Evolutionary conservation across 345 rosid species (phyloP).

Genomic region (Reutealis trisperma): DNA sequence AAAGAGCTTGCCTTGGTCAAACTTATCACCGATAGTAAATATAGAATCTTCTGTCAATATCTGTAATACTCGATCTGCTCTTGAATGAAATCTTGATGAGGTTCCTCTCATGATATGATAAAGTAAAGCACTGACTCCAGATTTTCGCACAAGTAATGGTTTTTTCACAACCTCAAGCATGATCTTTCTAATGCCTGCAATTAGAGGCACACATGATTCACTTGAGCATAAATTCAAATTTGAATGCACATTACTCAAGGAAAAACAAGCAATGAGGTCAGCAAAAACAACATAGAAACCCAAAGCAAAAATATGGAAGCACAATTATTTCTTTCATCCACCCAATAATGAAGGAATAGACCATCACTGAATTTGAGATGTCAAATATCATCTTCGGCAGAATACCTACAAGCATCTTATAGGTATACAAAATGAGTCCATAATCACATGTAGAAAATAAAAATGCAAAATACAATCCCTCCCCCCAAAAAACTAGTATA

Average conservation of each 20-base stretch:
- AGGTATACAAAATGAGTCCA: background rate
- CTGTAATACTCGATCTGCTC: slow-evolving; percentile 52
- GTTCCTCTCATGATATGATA: slow-evolving; percentile 68
- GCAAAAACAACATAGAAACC: background rate
- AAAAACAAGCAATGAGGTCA: background rate
- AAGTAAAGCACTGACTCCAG: slow-evolving; percentile 66
- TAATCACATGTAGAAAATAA: background rate
- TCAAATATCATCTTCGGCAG: background rate
- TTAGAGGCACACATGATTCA: slow-evolving; percentile 1
- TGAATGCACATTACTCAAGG: background rate
- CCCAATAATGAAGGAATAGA: background rate
- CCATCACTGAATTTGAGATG: background rate
- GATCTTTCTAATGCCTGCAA: slow-evolving; percentile 61
- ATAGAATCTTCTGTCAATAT: slow-evolving; percentile 53
- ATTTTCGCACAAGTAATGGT: slow-evolving; percentile 44
- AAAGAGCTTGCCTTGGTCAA: slow-evolving; percentile 54
- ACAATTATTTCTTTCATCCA: background rate
- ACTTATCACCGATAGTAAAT: slow-evolving; percentile 51
- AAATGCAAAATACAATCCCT: background rate
- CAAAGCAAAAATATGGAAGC: background rate
- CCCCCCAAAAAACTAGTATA: background rate
- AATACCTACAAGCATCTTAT: background rate
- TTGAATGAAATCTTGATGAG: slow-evolving; percentile 63
- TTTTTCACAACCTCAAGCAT: slow-evolving; percentile 65
- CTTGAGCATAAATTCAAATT: slow-evolving; percentile 9